A percentile compares a stretch with the other conserved stretches of the same genome.
Conservation (phyloP, 2,329 filamentous ascomycete species). For the Pseudocercospora macadamiae region DNA sequence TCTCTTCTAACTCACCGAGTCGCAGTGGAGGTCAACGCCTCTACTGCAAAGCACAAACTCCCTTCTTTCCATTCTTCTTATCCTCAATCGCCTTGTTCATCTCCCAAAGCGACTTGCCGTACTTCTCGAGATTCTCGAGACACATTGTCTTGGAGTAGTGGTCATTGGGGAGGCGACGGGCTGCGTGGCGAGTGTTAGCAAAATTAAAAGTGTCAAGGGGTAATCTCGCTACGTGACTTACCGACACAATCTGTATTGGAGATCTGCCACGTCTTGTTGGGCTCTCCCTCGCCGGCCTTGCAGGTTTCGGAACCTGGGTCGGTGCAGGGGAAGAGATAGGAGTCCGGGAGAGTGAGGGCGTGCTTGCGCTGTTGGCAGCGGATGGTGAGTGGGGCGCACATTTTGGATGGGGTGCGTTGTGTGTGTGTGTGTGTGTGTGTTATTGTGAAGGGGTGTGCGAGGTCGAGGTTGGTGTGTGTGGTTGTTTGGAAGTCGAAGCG, state of each 20-base stretch:
- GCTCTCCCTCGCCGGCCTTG: neutral
- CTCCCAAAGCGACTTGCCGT: neutral
- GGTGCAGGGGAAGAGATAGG: neutral
- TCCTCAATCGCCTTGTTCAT: neutral
- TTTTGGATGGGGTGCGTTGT: neutral
- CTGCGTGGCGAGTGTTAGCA: neutral
- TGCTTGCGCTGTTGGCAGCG: neutral
- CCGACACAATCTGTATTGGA: neutral
- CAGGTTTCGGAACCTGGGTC: neutral
- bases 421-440: neutral
- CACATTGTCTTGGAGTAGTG: neutral
- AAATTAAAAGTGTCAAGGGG: too few species aligned
- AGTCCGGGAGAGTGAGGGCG: neutral
- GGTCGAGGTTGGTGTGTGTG: neutral
- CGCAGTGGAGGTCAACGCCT: too few species aligned
- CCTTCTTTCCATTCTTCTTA: neutral
- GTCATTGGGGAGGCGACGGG: neutral
- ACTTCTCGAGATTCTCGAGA: neutral
- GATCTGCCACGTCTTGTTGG: neutral
- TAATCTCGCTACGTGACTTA: neutral
- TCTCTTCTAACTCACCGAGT: neutral
- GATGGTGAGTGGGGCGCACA: constrained; percentile 1
- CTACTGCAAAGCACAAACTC: neutral
- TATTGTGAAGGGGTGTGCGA: too few species aligned
- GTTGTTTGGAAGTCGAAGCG: neutral